phyloP scores from a whole-genome alignment of 1,139 yeast species.

The Debaryomyces psychrophilus region DNA sequence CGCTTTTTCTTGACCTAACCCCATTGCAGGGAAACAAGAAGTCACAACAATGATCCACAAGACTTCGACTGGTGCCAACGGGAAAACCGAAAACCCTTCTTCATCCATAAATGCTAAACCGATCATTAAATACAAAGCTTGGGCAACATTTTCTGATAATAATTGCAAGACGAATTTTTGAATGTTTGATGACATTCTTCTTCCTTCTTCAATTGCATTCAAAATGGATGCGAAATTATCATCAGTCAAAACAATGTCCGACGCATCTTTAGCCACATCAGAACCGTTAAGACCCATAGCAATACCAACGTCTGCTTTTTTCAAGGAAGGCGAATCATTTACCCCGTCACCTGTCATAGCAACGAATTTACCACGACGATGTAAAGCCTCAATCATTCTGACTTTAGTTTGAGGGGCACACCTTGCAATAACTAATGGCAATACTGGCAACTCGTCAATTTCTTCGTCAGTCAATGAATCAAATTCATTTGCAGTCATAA shows the following conservation, averaged over 20 bases:
- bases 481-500: constrained; percentile 76
- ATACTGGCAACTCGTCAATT: constrained; percentile 67
- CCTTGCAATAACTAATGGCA: constrained; percentile 80
- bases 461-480: constrained; percentile 64
- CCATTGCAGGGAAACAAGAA: constrained; percentile 85
- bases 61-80: constrained; percentile 78
- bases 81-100: constrained; percentile 67
- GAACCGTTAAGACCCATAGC: constrained; percentile 87
- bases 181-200: constrained; percentile 79
- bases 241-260: constrained; percentile 73
- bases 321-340: constrained; percentile 80
- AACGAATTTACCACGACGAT: constrained; percentile 67
- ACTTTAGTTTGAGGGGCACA: constrained; percentile 88
- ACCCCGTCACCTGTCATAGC: constrained; percentile 94
- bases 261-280: constrained; percentile 81
- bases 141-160: constrained; percentile 78
- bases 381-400: constrained; percentile 80
- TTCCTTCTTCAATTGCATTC: constrained; percentile 80
- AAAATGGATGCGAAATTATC: constrained; percentile 79
- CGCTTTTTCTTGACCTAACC: constrained; percentile 73
- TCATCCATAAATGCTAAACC: constrained; percentile 72
- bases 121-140: constrained; percentile 68
- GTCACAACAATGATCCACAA: constrained; percentile 80
- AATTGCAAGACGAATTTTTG: constrained; percentile 82
- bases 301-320: constrained; percentile 81